Conservation (phyloP, 2,329 filamentous ascomycete species). For the Fusarium sterilihyphosum region DNA sequence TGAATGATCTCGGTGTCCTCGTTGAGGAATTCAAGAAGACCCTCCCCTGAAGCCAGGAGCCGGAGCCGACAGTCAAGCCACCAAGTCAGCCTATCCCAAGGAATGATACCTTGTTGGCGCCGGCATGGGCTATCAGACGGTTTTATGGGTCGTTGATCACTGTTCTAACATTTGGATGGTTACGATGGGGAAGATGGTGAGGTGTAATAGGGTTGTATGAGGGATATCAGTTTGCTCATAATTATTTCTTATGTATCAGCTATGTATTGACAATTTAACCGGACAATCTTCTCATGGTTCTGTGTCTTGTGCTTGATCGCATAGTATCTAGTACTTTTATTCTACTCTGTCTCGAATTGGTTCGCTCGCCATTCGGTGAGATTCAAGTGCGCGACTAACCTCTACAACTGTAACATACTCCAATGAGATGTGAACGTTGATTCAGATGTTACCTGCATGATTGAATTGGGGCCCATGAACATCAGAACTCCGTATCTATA, state of each 20-base stretch:
- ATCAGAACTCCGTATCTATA: too few relatives aligned
- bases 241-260: not conserved
- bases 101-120: not conserved
- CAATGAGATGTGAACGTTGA: too few relatives aligned
- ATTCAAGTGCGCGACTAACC: not conserved
- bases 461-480: too few relatives aligned
- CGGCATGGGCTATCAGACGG: not conserved
- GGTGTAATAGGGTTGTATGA: accelerated
- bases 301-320: accelerated
- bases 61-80: accelerated
- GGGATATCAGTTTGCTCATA: accelerated
- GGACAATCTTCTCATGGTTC: accelerated
- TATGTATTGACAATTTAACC: not conserved
- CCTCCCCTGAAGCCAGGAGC: not conserved
- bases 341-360: not conserved
- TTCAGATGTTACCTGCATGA: too few relatives aligned
- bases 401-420: not conserved
- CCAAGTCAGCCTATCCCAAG: accelerated
- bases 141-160: not conserved
- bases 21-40: too few relatives aligned
- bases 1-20: too few relatives aligned
- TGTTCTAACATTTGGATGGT: not conserved
- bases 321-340: not conserved
- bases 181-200: not conserved
- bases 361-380: not conserved